Evolutionary conservation across 371 early-diverging fungal species (phyloP).

Genomic region (Lichtheimia corymbifera): DNA sequence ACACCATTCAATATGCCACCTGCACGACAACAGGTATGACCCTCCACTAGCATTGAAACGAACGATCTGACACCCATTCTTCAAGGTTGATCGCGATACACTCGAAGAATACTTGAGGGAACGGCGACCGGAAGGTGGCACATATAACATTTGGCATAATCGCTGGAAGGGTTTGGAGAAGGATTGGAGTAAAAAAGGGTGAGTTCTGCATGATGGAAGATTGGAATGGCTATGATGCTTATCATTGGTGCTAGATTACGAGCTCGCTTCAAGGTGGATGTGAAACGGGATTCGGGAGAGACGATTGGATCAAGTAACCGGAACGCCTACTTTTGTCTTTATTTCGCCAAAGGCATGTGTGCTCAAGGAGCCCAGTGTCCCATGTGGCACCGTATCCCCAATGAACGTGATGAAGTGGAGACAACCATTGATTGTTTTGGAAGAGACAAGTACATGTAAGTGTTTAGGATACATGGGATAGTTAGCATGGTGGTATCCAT

Average conservation of each 20-base stretch:
- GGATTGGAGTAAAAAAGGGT: slow-evolving; percentile 48
- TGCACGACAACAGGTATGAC: slow-evolving; percentile 24
- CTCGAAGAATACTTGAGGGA: slow-evolving; percentile 44
- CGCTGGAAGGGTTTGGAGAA: slow-evolving; percentile 59
- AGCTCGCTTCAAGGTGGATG: slow-evolving; percentile 68
- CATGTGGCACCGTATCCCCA: slow-evolving; percentile 80
- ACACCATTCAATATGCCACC: slow-evolving; percentile 18
- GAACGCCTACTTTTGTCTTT: slow-evolving; percentile 74
- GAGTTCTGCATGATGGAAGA: not conserved
- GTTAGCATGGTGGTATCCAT: not conserved
- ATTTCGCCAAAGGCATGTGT: slow-evolving; percentile 87
- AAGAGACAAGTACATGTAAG: slow-evolving; percentile 66
- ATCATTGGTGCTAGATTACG: slow-evolving; percentile 33
- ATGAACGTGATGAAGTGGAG: slow-evolving; percentile 63
- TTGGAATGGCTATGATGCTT: not conserved
- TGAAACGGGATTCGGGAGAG: slow-evolving; percentile 71
- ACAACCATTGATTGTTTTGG: slow-evolving; percentile 83
- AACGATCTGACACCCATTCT: not conserved
- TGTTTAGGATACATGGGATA: not conserved
- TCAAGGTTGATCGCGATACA: slow-evolving; percentile 42
- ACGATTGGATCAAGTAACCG: slow-evolving; percentile 69
- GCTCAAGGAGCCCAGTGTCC: slow-evolving; percentile 66
- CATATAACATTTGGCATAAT: slow-evolving; percentile 84
- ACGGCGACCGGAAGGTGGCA: slow-evolving; percentile 50
- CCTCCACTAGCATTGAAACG: not conserved